A percentile compares a stretch with the other conserved stretches of the same genome.
These are phyloP conservation scores for Cryptosporidium tyzzeri DNA, from an alignment of 169 alveolate genomes.

Conservation along the genomic window DNA sequence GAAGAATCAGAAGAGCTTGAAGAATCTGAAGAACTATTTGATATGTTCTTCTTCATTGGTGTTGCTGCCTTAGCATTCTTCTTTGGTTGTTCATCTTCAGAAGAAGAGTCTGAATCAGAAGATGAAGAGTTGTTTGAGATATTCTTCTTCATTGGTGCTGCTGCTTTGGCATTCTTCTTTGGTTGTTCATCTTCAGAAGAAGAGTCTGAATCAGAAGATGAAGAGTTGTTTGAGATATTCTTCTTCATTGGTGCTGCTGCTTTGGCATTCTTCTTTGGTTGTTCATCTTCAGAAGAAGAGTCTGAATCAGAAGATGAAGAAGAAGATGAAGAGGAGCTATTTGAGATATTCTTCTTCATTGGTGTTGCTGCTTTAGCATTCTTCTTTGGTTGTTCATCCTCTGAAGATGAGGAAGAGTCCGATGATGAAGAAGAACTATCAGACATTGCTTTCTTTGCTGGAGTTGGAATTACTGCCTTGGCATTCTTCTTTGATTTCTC, in stretches of 20 bases:
- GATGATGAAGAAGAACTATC: slow-evolving; percentile 8
- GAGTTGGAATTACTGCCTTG: not conserved
- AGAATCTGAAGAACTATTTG: too few relatives aligned
- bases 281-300: not conserved
- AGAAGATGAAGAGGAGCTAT: not conserved
- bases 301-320: slow-evolving; percentile 6
- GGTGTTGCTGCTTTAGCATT: not conserved
- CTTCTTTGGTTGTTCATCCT: slow-evolving; percentile 9
- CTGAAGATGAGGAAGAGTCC: slow-evolving; percentile 19
- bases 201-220: not conserved
- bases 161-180: slow-evolving; percentile 7
- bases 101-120: slow-evolving; percentile 1
- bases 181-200: slow-evolving; percentile 12
- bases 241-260: too few relatives aligned
- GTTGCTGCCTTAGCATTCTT: not conserved
- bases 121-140: not conserved
- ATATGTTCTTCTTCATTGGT: too few relatives aligned
- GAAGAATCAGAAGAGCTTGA: too few relatives aligned
- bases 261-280: slow-evolving; percentile 12
- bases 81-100: slow-evolving; percentile 4
- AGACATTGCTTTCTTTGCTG: not conserved
- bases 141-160: not conserved
- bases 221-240: too few relatives aligned
- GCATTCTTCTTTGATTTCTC: not conserved
- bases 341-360: not conserved